Evolutionary conservation across 768 basidiomycete genomes (phyloP).

Genomic region (Phlegmacium glaucopus): DNA sequence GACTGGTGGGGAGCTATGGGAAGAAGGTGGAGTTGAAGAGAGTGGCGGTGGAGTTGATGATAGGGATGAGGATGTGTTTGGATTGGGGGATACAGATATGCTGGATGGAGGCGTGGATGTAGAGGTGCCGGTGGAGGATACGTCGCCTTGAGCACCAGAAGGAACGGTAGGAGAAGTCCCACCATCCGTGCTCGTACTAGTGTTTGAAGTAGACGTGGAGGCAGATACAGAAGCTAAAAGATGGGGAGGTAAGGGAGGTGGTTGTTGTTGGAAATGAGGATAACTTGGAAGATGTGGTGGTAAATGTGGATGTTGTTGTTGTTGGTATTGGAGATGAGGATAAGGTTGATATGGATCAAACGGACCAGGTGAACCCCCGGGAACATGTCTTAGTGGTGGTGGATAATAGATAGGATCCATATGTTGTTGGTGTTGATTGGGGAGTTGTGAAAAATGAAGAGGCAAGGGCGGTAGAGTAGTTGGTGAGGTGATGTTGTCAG

Average conservation of each 20-base stretch:
- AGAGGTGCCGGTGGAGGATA: slow-evolving; percentile 21
- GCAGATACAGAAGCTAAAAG: background rate
- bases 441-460: too few relatives aligned
- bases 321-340: background rate
- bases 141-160: too few relatives aligned
- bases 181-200: background rate
- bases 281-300: too few relatives aligned
- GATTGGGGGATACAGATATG: background rate
- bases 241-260: background rate
- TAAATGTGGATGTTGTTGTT: background rate
- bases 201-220: background rate
- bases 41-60: slow-evolving; percentile 15
- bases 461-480: too few relatives aligned
- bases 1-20: slow-evolving; percentile 26
- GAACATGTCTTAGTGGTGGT: too few relatives aligned
- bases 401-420: too few relatives aligned
- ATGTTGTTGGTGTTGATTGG: too few relatives aligned
- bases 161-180: too few relatives aligned
- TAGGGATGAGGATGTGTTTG: too few relatives aligned
- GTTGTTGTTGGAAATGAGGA: too few relatives aligned
- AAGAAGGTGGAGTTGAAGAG: background rate
- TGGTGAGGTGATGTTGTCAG: too few relatives aligned
- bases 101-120: slow-evolving; percentile 12
- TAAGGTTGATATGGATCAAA: background rate
- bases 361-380: too few relatives aligned